Percentiles rank a stretch among this genome's conserved stretches.
These are phyloP conservation scores for Cytospora chrysosperma DNA, from an alignment of 2,329 filamentous ascomycete genomes.

Conservation along the genomic window DNA sequence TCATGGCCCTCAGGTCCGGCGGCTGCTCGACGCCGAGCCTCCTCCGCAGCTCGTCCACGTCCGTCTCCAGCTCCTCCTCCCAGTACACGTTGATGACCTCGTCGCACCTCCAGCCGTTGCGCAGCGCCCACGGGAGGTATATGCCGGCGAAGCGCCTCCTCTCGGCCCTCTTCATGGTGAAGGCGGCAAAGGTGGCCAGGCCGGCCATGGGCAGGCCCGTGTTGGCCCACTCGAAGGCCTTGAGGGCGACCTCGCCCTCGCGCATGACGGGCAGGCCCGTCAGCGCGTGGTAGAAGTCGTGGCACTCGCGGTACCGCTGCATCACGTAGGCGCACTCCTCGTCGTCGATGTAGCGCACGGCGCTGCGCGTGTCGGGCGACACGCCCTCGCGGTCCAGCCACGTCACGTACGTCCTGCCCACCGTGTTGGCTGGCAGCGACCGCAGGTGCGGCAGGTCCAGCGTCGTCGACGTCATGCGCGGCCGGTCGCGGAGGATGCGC, in stretches of 20 bases:
- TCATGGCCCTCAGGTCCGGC: conserved; percentile 77
- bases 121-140: conserved; percentile 88
- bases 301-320: conserved; percentile 95
- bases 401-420: conserved; percentile 78
- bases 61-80: conserved; percentile 88
- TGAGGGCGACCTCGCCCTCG: conserved; percentile 97
- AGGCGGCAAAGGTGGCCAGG: conserved; percentile 78
- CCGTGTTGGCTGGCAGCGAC: conserved; percentile 65
- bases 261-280: conserved; percentile 86
- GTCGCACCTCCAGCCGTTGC: conserved; percentile 72
- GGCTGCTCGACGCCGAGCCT: conserved; percentile 84
- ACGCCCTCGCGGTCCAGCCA: conserved; percentile 97
- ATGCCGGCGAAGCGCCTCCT: conserved; percentile 69
- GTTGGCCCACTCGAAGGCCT: conserved; percentile 96
- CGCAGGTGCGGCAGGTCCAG: conserved; percentile 68
- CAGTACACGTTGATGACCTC: conserved; percentile 96
- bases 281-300: conserved; percentile 96
- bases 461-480: conserved; percentile 78
- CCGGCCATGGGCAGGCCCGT: conserved; percentile 95
- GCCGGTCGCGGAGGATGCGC: conserved; percentile 85
- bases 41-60: conserved; percentile 71
- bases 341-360: conserved; percentile 89
- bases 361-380: conserved; percentile 80
- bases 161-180: conserved; percentile 81
- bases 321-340: conserved; percentile 97